Evolutionary conservation across 164 flowering plant genomes (phyloP).

Genomic region (Vitis rotundifolia): DNA sequence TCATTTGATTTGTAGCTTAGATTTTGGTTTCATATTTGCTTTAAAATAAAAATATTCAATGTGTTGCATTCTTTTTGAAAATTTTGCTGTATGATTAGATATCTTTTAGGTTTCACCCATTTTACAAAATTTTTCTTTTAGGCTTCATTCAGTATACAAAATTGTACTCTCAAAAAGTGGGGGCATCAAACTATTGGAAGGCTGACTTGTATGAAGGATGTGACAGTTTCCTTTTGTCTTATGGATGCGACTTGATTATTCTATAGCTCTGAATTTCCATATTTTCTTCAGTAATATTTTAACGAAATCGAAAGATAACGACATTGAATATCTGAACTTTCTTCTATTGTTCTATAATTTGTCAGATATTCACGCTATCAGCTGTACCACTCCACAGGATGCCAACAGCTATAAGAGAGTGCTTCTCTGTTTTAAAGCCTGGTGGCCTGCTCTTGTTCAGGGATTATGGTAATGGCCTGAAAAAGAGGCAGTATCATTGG

Average conservation of each 20-base stretch:
- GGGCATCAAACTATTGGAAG: too few species aligned
- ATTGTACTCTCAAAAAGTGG: too few species aligned
- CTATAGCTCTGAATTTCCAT: too few species aligned
- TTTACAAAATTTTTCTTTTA: too few species aligned
- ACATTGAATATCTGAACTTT: neutral
- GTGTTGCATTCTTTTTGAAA: too few species aligned
- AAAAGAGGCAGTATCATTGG: neutral
- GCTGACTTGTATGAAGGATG: neutral
- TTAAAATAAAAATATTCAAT: too few species aligned
- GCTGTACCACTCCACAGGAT: constrained; percentile 66
- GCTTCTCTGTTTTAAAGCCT: constrained; percentile 68
- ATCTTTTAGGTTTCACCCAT: too few species aligned
- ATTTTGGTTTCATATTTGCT: too few species aligned
- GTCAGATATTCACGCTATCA: constrained; percentile 83
- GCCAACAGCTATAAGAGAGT: constrained; percentile 57
- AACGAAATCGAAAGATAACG: neutral
- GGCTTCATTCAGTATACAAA: too few species aligned
- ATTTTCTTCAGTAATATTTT: too few species aligned
- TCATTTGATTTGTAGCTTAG: too few species aligned
- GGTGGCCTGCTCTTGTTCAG: constrained; percentile 83
- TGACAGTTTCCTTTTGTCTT: neutral
- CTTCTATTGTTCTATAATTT: constrained; percentile 11
- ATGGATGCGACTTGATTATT: neutral
- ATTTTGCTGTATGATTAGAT: too few species aligned
- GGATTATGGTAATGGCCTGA: constrained; percentile 69